Percentiles rank a stretch among this genome's conserved stretches.
Conservation (phyloP, 257 asterid species). For the Gentiana straminea region DNA sequence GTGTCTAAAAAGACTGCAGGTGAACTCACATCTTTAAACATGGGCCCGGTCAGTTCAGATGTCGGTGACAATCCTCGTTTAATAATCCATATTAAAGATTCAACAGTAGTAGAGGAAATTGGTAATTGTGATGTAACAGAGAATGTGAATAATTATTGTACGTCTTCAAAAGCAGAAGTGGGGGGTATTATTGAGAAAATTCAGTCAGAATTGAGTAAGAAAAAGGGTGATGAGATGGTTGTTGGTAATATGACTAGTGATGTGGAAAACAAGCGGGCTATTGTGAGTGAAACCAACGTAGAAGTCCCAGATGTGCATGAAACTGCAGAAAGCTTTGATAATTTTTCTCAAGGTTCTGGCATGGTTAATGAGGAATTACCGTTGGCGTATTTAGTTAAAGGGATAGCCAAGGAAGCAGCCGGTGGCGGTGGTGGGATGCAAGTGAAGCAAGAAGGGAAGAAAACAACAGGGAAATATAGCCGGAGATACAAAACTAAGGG, state of each 20-base stretch:
- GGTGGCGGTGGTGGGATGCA: background rate
- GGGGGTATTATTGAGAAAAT: slow-evolving; percentile 10
- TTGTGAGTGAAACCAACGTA: slow-evolving; percentile 34
- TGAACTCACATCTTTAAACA: slow-evolving; percentile 22
- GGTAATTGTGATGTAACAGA: slow-evolving; percentile 16
- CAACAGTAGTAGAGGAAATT: slow-evolving; percentile 18
- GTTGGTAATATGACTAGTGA: slow-evolving; percentile 5
- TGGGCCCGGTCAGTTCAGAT: slow-evolving; percentile 17
- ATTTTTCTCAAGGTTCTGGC: slow-evolving; percentile 21
- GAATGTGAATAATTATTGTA: slow-evolving; percentile 21
- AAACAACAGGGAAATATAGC: slow-evolving; percentile 13
- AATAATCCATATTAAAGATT: slow-evolving; percentile 17
- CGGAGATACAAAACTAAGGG: slow-evolving; percentile 35
- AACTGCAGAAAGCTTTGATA: slow-evolving; percentile 17
- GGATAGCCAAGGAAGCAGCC: slow-evolving; percentile 9
- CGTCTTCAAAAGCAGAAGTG: slow-evolving; percentile 26
- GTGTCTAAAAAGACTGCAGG: slow-evolving; percentile 28
- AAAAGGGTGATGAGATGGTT: slow-evolving; percentile 8
- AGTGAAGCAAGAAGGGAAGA: slow-evolving; percentile 30
- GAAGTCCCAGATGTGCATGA: slow-evolving; percentile 48
- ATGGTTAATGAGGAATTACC: slow-evolving; percentile 28
- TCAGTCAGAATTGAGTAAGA: slow-evolving; percentile 12
- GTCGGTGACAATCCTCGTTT: slow-evolving; percentile 22
- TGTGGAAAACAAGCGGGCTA: slow-evolving; percentile 26
- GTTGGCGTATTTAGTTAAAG: slow-evolving; percentile 9